Conservation (phyloP, 345 rosid genomes). For the Bruguiera gymnorhiza region DNA sequence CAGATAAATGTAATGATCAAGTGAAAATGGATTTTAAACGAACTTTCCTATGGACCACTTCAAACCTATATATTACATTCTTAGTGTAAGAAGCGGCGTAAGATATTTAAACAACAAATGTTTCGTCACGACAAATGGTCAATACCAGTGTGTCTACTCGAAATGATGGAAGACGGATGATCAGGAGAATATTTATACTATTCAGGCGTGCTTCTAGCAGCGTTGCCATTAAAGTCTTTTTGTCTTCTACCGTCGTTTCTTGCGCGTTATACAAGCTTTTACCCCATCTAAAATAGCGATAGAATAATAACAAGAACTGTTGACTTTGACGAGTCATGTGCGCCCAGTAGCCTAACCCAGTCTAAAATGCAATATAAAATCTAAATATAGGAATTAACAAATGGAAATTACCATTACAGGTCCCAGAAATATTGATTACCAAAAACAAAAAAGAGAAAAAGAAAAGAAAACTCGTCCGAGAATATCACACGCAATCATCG, state of each 20-base stretch:
- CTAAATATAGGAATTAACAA: background rate
- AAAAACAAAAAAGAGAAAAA: no score
- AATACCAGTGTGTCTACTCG: no score
- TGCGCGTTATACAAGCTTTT: slow-evolving; percentile 42
- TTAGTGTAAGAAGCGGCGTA: no score
- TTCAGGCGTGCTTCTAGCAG: background rate
- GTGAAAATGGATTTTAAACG: no score
- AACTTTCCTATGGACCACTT: no score
- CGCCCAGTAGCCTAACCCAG: background rate
- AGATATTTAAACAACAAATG: no score
- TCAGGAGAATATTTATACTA: no score
- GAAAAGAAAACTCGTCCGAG: background rate
- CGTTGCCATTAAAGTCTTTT: background rate
- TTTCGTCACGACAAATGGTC: no score
- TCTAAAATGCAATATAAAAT: background rate
- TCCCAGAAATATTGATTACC: background rate
- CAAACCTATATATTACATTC: no score
- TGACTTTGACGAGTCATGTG: slow-evolving; percentile 46
- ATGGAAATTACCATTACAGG: background rate
- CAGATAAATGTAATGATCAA: no score
- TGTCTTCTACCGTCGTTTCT: slow-evolving; percentile 28
- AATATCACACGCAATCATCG: slow-evolving; percentile 52
- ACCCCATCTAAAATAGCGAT: slow-evolving; percentile 4
- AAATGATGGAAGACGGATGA: no score
- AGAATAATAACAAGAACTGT: background rate